phyloP scores from a whole-genome alignment of 805 yeast species.

The Priceomyces melissophilus region DNA sequence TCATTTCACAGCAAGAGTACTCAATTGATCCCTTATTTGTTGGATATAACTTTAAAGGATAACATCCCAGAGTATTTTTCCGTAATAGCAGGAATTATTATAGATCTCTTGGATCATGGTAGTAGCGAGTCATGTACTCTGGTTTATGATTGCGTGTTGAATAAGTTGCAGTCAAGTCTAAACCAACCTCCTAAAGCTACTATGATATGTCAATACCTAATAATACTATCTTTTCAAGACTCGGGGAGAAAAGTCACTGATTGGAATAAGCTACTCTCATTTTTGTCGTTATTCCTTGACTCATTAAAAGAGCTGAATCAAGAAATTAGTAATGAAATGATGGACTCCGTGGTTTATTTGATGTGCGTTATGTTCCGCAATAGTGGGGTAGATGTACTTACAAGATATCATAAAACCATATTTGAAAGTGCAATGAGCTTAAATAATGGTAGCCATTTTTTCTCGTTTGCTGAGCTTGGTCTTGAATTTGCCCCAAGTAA shows the following conservation, averaged over 20 bases:
- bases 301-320: conserved; percentile 18
- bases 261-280: conserved; percentile 41
- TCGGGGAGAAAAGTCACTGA: conserved; percentile 60
- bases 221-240: conserved; percentile 59
- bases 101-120: conserved; percentile 54
- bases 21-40: conserved; percentile 43
- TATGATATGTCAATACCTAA: conserved; percentile 35
- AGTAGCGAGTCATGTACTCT: conserved; percentile 43
- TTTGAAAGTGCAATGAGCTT: conserved; percentile 31
- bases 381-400: conserved; percentile 45
- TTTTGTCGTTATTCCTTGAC: conserved; percentile 4
- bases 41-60: conserved; percentile 31
- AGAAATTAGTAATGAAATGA: conserved; percentile 9
- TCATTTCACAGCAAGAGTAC: conserved; percentile 72
- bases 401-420: conserved; percentile 44
- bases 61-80: conserved; percentile 25
- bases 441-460: conserved; percentile 26
- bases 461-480: conserved; percentile 47
- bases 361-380: conserved; percentile 54
- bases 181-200: conserved; percentile 6
- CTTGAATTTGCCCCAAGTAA: conserved; percentile 42
- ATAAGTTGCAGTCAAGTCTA: conserved; percentile 15
- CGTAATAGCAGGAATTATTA: conserved; percentile 56
- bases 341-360: conserved; percentile 40
- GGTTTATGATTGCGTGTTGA: conserved; percentile 35